Conservation (phyloP, 345 rosid genomes). For the Mercurialis annua region DNA sequence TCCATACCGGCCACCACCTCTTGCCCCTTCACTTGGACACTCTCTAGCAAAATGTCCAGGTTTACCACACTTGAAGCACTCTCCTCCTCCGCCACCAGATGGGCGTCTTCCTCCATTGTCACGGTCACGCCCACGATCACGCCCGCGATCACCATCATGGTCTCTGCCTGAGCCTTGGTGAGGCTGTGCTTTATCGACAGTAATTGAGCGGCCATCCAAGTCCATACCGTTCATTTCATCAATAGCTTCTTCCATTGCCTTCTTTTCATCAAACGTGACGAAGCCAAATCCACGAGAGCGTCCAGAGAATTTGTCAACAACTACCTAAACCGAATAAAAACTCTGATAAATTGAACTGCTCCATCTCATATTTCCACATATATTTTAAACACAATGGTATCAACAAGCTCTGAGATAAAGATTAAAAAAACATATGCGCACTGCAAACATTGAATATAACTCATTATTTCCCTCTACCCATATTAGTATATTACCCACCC, state of each 20-base stretch:
- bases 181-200: slow-evolving; percentile 96
- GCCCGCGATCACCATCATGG: slow-evolving; percentile 63
- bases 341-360: too few relatives aligned
- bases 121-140: slow-evolving; percentile 62
- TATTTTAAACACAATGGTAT: background rate
- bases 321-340: slow-evolving; percentile 50
- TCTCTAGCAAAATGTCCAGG: slow-evolving; percentile 98
- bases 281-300: slow-evolving; percentile 99
- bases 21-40: slow-evolving; percentile 69
- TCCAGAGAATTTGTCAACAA: slow-evolving; percentile 79
- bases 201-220: slow-evolving; percentile 82
- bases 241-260: slow-evolving; percentile 91
- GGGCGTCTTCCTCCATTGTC: slow-evolving; percentile 61
- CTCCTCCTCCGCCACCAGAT: slow-evolving; percentile 65
- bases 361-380: background rate
- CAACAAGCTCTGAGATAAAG: background rate
- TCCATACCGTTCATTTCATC: slow-evolving; percentile 87
- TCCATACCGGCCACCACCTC: slow-evolving; percentile 47
- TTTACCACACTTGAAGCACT: slow-evolving; percentile 91
- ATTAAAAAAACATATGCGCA: background rate
- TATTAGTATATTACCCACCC: background rate
- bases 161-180: slow-evolving; percentile 72
- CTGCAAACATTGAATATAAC: background rate
- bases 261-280: slow-evolving; percentile 78
- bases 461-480: background rate